A percentile compares a stretch with the other conserved stretches of the same genome.
These are phyloP conservation scores for Thielaviopsis punctulata DNA, from an alignment of 2,329 filamentous ascomycete genomes.

Conservation along the genomic window DNA sequence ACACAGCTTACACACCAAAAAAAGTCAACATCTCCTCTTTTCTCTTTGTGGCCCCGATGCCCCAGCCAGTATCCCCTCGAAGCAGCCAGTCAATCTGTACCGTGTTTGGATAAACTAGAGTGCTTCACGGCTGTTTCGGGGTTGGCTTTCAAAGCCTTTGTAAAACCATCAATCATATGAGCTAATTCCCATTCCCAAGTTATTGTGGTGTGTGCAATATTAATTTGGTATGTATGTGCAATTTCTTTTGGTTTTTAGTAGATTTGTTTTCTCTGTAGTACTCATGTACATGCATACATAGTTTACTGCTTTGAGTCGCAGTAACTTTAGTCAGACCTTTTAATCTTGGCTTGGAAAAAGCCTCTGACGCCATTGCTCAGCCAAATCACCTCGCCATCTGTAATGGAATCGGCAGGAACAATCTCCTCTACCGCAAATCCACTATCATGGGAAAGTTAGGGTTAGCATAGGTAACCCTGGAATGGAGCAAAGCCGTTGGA, in stretches of 20 bases:
- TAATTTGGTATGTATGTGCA: no score
- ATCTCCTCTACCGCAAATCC: conserved; percentile 47
- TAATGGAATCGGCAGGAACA: conserved; percentile 41
- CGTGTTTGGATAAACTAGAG: not conserved
- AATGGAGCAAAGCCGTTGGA: not conserved
- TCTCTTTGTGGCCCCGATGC: not conserved
- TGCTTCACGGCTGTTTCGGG: not conserved
- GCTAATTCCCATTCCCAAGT: not conserved
- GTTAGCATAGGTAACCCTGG: conserved; percentile 5
- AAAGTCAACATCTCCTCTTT: conserved; percentile 11
- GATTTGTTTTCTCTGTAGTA: no score
- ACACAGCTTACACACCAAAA: conserved; percentile 11
- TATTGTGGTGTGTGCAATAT: not conserved
- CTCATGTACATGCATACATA: no score
- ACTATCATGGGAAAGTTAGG: conserved; percentile 18
- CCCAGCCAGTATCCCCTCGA: not conserved
- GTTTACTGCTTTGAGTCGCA: no score
- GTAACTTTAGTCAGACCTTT: no score
- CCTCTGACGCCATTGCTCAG: conserved; percentile 77
- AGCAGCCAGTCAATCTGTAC: not conserved
- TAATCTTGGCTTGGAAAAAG: conserved; percentile 39
- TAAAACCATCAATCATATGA: not conserved
- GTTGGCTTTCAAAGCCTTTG: not conserved
- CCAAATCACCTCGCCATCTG: conserved; percentile 65
- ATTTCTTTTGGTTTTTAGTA: no score